Evolutionary conservation across 2,329 filamentous ascomycete genomes (phyloP), one percentile per base, ranked within the genome.

Genomic region (Diaporthe citriasiana): DNA sequence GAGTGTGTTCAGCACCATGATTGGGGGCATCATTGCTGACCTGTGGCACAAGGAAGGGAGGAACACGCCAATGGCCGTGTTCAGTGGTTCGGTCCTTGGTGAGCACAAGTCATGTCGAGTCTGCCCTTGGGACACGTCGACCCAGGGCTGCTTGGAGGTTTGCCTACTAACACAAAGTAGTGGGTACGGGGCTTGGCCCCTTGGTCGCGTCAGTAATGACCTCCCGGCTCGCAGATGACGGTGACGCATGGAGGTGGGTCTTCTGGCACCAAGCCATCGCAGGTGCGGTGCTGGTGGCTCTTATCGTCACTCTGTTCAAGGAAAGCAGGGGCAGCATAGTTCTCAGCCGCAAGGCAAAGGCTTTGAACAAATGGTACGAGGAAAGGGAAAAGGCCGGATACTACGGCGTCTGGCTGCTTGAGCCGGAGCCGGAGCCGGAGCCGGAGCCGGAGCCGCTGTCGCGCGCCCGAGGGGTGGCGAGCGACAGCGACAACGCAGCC

Each of bases 21-120:
- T 97, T 0, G 95, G 95, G n/a, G 95, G 95, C 4, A 93, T 98
- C 5, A 93, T 98, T 53, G 93, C 93, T 68, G 95, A 98, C 79
- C 89, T 98, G 74, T 98, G 95, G 84, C 90, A 92, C 63, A 91
- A 94, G 13, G 85, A 93, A 74, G 92, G 94, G 57, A 88, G 96
- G 45, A 98, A 98, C 78, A 95, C 93, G 0, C 94, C 95, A 0
- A 98, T 98, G 96, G 93, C 94, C 0, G 81, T 97, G 0, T 98
- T 97, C 82, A 93, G 93, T n/a, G 94, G 93, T 0, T 87, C 88
- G 4, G 95, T 95, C 0, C 85, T 98, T 0, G 59, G 59, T 63
- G 30, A 27, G 38, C 40, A 45, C 59, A 30, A 13, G 57, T 13
- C 25, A 8, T 27, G n/a, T 42, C n/a, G 35, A 17, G 56, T 27